Base-by-base conservation (phyloP, 805 yeast genomes). In the Barnettozyma wickerhamii region DNA sequence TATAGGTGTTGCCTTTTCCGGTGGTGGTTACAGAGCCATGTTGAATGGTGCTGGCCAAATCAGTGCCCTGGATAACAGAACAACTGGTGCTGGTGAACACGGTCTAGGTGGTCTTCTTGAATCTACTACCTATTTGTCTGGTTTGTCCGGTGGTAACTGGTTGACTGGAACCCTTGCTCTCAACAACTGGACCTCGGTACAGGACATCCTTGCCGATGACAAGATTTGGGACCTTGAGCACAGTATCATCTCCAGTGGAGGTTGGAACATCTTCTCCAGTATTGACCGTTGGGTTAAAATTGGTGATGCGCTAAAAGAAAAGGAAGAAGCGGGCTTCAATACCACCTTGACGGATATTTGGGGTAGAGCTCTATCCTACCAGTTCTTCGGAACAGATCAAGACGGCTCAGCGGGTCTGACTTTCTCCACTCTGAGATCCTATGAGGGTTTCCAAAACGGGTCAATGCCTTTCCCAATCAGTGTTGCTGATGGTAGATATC, bases 1-100 rank as follows among this genome's bases (percentile, higher is more conserved):
- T 43, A 66, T 81, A 31, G 88, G 77, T 14, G 48, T 74, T 6
- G 79, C 90, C 6, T 81, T 79, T 53, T 72, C 85, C 12, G 95
- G 95, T 35, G 95, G 96, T 59, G 95, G 95, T 13, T 87, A 84
- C 62, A 72, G 96, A 47, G 95, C 96, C 30, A 85, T 88, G 93
- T 62, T 87, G 32, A 62, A 71, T 41, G 95, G 95, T 7, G 95
- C 95, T 7, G 95, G 95, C 33, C 81, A 80, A 58, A 61, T 87
- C 23, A 68, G 89, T 5, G 95, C 89, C 3, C 62, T 85, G 43
- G 96, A 87, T 57, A 75, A 75, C 53, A 68, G 93, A 55, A 81
- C 90, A 5, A 62, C 52, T 3, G 72, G 69, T 42, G 72, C 78
- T n/a, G 64, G 74, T 15, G 66, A 65, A 19, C 68, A 72, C 10